Percentiles rank a stretch among this genome's conserved stretches.
phyloP scores from a whole-genome alignment of 2,329 filamentous ascomycete species.

The Aspergillus viridinutans region DNA sequence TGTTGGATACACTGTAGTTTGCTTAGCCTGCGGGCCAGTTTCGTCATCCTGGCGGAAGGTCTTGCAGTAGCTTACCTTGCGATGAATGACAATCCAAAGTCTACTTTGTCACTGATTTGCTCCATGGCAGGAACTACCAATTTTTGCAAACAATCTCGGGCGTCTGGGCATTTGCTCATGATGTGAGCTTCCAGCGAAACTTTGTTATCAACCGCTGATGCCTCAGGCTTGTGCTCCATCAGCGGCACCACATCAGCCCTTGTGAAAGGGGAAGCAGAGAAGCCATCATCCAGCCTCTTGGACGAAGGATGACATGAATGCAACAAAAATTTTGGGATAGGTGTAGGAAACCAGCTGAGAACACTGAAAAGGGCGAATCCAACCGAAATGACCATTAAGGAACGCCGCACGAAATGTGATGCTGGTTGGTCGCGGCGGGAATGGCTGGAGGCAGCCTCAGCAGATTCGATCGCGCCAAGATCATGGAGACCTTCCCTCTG shows the following conservation, averaged over 20 bases:
- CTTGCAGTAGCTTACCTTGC: conserved; percentile 53
- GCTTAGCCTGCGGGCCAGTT: background rate
- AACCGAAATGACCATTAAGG: conserved; percentile 6
- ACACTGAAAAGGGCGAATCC: conserved; percentile 7
- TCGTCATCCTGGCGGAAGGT: background rate
- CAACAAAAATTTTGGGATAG: conserved; percentile 3
- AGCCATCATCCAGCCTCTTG: background rate
- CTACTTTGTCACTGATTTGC: conserved; percentile 72
- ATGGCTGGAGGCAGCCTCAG: conserved; percentile 4
- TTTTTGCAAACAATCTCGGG: conserved; percentile 72
- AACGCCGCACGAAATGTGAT: background rate
- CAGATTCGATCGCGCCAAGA: conserved; percentile 4
- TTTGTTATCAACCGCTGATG: conserved; percentile 7
- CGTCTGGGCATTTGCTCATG: conserved; percentile 96
- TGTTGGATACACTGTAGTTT: conserved; percentile 53
- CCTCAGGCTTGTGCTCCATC: background rate
- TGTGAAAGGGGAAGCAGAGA: background rate
- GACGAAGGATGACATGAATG: conserved; percentile 5
- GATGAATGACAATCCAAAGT: conserved; percentile 89
- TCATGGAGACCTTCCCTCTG: conserved; percentile 1
- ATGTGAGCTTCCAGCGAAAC: conserved; percentile 91
- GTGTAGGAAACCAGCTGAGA: conserved; percentile 7
- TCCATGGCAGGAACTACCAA: conserved; percentile 86
- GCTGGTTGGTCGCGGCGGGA: conserved; percentile 1
- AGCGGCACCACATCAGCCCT: conserved; percentile 1